Base-by-base conservation (phyloP, 495 filamentous ascomycete species). In the Cladorrhinum samala region DNA sequence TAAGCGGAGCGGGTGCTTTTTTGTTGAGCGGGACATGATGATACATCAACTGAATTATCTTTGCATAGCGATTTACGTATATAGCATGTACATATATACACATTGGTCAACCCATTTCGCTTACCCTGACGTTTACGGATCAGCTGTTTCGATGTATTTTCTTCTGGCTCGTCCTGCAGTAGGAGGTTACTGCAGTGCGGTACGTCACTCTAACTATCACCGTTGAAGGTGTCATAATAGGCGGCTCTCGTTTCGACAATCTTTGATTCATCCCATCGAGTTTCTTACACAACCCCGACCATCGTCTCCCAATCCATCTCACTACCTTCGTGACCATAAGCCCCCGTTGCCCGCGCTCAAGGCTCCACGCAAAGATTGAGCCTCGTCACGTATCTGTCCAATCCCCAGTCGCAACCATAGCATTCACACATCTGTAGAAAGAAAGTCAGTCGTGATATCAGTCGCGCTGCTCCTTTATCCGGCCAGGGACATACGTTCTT, bases 41-140 rank as follows among this genome's bases (percentile, higher is more conserved):
- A 45, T 47, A 47, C 45, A 47, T 47, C 45, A 47, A 47, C 45
- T 47, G 45, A 23, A 47, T 47, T 47, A 45, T 45, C 42, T 45
- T 23, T 45, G 45, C 45, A 47, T 47, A 47, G 45, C 45, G 45
- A 41, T 41, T 41, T 18, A 41, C 17, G 17, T 41, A 18, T 14
- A 41, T 14, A n/a, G 39, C 11, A 41, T 14, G 17, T 47, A 25
- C 24, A 33, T 47, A 27, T 47, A 47, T 47, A 47, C n/a, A 47
- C 16, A 47, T 33, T 47, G 45, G 45, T 30, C 45, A 47, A 47
- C 45, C 45, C 45, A 47, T 19, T 24, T 24, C 14, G 14, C 24
- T 24, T 24, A 9, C 14, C 5, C 3, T 43, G 42, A 21, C 21
- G n/a, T 25, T 24, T 25, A 46, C 17, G 17, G 23, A 20, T 21